Evolutionary conservation across 768 basidiomycete genomes (phyloP), one percentile per base, ranked within the genome.

Genomic region (Rhodosporidiobolus sp.): DNA sequence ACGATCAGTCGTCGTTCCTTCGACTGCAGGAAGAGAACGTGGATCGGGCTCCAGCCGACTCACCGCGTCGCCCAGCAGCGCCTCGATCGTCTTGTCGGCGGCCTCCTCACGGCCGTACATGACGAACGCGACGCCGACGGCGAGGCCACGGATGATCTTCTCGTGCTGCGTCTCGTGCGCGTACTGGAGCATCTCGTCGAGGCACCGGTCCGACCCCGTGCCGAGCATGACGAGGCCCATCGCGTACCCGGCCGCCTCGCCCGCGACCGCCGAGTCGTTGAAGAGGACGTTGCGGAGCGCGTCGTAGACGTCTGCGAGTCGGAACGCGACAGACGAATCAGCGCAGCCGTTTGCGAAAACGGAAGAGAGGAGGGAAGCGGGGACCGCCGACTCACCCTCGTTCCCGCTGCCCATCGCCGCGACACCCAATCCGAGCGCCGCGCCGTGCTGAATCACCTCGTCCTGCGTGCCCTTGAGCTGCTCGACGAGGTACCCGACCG

Each of bases 151-250:
- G 66, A 98, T 98, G 79, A 98, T 98, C 84, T 98, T 99, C 84
- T 99, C 96, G 80, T 98, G 96, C 79, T 96, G 93, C 3, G 96
- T 99, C 80, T 99, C 96, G 66, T 90, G 87, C 38, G 96, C 94
- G 79, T 99, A 99, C 63, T 89, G 87, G 67, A 97, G 84, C 95
- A 97, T 98, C 83, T 99, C 96, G 38, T 91, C 89, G 48, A 93
- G 87, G 65, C 88, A 87, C 49, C 87, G 88, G 38, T 85, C 84
- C 54, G 88, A 88, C 24, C 88, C 94, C 5, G 92, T 94, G n/a
- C 94, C 96, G 11, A 99, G 86, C 94, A 97, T 97, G 79, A 97
- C 87, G 64, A 99, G 84, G 45, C 96, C 96, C 94, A 99, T 97
- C 3, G 94, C 90, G 81, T 92, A 97, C 22, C 96, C 96, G 52